Base-by-base conservation (phyloP, 2,329 filamentous ascomycete species). In the Rugonectria rugulosa region DNA sequence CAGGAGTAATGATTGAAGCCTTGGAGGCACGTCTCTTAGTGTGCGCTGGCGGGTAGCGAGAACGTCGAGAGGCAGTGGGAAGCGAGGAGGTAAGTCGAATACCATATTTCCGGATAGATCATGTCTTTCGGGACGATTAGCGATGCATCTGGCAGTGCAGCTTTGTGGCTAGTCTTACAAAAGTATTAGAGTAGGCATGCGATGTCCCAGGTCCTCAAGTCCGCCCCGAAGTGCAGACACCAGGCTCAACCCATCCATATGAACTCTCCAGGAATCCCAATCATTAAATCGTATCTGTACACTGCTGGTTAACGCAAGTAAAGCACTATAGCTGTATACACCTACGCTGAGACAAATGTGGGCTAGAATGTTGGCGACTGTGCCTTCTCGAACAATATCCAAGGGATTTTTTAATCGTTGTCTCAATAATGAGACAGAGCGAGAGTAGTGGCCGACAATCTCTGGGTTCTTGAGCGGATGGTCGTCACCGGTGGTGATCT, bases 301-400 rank as follows among this genome's bases (percentile, higher is more conserved):
- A 19, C 10, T 5, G 8, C n/a, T n/a, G n/a, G 40, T 38, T 47
- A 38, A 11, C 8, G n/a, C 11, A 4, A 8, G 7, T 29, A n/a
- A 27, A 20, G 23, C 5, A 26, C 21, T 9, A 14, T 20, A 10
- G 8, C 2, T 19, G 8, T 19, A 21, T 11, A 20, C 7, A 10
- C 32, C 17, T 47, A 47, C 44, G 12, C 10, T 29, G 5, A 47
- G 32, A 5, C 44, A 47, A 24, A 47, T 15, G 15, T 47, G 44
- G 21, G 32, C 44, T 12, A 47, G 27, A 5, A 47, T 29, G 20
- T 47, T 47, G 7, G 44, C 32, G 10, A 38, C 29, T 5, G 44
- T 29, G 12, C 44, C 44, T 37, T 47, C 44, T n/a, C n/a, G 24
- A 4, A 27, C 21, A 14, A 19, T 20, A 12, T 47, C 44, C 6